These are phyloP conservation scores for Mycena floridula DNA, from an alignment of 768 basidiomycete species.

Conservation along the genomic window DNA sequence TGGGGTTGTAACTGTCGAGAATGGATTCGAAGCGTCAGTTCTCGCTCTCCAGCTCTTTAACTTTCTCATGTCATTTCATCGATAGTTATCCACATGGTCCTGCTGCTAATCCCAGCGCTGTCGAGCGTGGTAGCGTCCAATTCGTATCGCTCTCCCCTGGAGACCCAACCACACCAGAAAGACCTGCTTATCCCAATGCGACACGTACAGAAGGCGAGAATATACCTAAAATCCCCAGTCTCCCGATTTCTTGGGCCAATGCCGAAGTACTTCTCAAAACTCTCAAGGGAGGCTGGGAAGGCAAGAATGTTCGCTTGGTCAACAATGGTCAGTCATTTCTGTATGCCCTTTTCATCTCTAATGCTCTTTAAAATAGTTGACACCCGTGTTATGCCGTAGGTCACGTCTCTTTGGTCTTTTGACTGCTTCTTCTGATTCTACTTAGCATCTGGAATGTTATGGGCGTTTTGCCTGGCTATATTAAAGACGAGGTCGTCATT, in stretches of 20 bases:
- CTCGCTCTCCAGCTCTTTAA: not conserved
- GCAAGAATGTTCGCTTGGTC: conserved; percentile 43
- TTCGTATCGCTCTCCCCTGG: conserved; percentile 55
- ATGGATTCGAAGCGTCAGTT: conserved; percentile 45
- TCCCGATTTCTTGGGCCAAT: conserved; percentile 65
- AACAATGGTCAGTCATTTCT: conserved; percentile 41
- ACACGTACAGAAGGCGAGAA: conserved; percentile 44
- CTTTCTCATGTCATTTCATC: not conserved
- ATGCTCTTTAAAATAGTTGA: conserved; percentile 20
- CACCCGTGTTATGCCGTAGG: conserved; percentile 50
- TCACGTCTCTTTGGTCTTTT: no score
- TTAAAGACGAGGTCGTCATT: conserved; percentile 61
- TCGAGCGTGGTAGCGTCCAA: conserved; percentile 66
- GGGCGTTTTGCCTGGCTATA: conserved; percentile 57
- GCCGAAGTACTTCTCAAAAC: conserved; percentile 50
- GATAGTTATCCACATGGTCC: conserved; percentile 60
- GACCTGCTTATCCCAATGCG: conserved; percentile 61
- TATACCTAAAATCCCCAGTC: conserved; percentile 49
- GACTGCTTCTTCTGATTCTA: no score
- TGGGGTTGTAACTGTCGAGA: conserved; percentile 50
- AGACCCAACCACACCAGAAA: conserved; percentile 40
- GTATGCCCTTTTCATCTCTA: not conserved
- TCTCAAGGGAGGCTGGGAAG: conserved; percentile 31
- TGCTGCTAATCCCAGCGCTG: conserved; percentile 52
- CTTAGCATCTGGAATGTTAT: conserved; percentile 71